Evolutionary conservation across 1,139 yeast species (phyloP).

Genomic region (Wickerhamiella pararugosa): DNA sequence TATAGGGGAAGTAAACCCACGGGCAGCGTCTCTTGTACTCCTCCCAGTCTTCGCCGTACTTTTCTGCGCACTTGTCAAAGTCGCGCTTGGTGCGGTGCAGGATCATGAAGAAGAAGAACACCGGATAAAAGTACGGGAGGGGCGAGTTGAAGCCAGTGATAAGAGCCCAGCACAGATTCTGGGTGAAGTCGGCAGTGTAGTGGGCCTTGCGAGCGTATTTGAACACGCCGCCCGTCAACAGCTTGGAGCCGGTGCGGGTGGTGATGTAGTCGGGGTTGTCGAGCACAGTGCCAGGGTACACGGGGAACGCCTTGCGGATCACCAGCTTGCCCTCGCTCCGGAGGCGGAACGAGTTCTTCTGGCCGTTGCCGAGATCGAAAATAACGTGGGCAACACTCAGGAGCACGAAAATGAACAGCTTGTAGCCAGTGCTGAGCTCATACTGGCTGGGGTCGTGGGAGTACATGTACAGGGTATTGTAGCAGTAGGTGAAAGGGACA

Average conservation of each 20-base stretch:
- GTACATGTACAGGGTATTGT: conserved; percentile 68
- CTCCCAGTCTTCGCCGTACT: conserved; percentile 92
- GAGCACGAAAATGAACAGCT: conserved; percentile 38
- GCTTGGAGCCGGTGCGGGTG: conserved; percentile 69
- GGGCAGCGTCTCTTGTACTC: conserved; percentile 79
- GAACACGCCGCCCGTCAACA: conserved; percentile 91
- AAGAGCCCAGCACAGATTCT: conserved; percentile 82
- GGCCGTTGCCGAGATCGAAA: conserved; percentile 91
- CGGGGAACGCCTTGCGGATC: conserved; percentile 82
- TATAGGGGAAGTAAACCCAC: conserved; percentile 77
- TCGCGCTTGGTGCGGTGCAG: conserved; percentile 84
- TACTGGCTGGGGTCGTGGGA: conserved; percentile 77
- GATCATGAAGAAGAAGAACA: conserved; percentile 73
- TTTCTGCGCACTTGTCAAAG: conserved; percentile 61
- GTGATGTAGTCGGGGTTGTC: conserved; percentile 71
- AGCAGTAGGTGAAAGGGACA: conserved; percentile 95
- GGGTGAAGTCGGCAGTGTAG: conserved; percentile 87
- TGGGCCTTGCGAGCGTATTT: conserved; percentile 77
- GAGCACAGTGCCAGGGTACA: conserved; percentile 68
- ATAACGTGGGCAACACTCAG: conserved; percentile 68
- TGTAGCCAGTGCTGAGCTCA: conserved; percentile 49
- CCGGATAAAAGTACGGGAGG: conserved; percentile 93
- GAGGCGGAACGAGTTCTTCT: conserved; percentile 87
- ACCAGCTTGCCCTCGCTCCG: conserved; percentile 63
- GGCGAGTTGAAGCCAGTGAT: conserved; percentile 78